phyloP scores from a whole-genome alignment of 2,329 filamentous ascomycete species.

The Aspergillus brunneoviolaceus region DNA sequence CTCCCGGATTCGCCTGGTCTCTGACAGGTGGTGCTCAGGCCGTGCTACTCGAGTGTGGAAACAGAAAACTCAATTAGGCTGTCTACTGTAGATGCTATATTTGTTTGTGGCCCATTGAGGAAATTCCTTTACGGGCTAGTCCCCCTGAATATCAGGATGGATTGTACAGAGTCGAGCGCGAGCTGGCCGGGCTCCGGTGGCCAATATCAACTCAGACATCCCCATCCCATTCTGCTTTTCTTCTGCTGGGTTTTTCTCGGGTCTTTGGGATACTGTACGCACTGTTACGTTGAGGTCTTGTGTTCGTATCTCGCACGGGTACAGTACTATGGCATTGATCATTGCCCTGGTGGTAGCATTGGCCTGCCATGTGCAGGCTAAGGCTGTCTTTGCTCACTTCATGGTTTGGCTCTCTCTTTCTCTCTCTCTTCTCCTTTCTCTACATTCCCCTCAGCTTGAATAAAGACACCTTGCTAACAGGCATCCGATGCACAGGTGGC shows the following conservation, averaged over 20 bases:
- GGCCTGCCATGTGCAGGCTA: slow-evolving; percentile 15
- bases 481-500: slow-evolving; percentile 21
- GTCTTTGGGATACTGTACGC: background rate
- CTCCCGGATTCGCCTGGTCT: background rate
- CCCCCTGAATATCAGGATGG: background rate
- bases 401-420: slow-evolving; percentile 24
- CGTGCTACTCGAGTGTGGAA: background rate
- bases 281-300: background rate
- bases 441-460: background rate
- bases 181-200: background rate
- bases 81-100: background rate
- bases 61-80: background rate
- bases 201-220: background rate
- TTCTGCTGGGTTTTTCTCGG: background rate
- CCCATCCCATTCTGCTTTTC: background rate
- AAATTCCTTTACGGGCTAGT: background rate
- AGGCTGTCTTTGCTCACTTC: slow-evolving; percentile 36
- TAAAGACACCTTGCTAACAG: background rate
- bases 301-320: background rate
- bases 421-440: background rate
- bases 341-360: slow-evolving; percentile 3
- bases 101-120: background rate
- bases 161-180: background rate
- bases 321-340: background rate
- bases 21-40: background rate